These are phyloP conservation scores for Diaporthe destruens DNA, from an alignment of 2,329 filamentous ascomycete genomes.

Conservation along the genomic window DNA sequence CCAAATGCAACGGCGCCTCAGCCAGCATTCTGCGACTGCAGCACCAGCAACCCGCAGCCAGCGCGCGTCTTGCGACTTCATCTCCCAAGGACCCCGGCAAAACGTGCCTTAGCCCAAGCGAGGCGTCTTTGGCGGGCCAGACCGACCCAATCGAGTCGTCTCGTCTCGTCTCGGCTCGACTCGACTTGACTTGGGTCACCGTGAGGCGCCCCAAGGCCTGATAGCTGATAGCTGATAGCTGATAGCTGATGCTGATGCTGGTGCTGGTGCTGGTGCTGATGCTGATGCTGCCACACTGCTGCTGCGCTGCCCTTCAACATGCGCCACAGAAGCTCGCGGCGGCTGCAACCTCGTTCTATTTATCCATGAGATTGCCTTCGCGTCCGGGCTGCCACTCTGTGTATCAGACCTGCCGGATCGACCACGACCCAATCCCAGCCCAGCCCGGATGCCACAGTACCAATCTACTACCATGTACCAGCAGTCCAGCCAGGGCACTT, in stretches of 20 bases:
- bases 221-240: background rate
- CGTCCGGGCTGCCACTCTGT: conserved; percentile 29
- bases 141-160: conserved; percentile 27
- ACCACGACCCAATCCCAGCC: conserved; percentile 29
- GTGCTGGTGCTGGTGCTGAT: background rate
- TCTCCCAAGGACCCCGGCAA: conserved; percentile 26
- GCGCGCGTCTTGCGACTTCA: conserved; percentile 27
- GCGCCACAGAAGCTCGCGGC: conserved; percentile 26
- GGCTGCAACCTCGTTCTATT: conserved; percentile 32
- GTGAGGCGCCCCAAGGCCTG: background rate
- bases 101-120: conserved; percentile 28
- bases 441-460: conserved; percentile 9
- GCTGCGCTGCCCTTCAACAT: background rate
- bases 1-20: conserved; percentile 33
- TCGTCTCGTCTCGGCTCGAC: conserved; percentile 7
- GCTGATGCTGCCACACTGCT: background rate
- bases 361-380: conserved; percentile 28
- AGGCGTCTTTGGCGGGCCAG: conserved; percentile 29
- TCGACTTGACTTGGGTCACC: conserved; percentile 6
- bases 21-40: conserved; percentile 16
- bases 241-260: background rate
- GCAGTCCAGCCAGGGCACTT: no score
- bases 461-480: no score
- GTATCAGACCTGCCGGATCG: conserved; percentile 32
- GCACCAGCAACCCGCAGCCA: conserved; percentile 12